Evolutionary conservation across 2,329 filamentous ascomycete species (phyloP).

Genomic region (Colletotrichum tropicale): DNA sequence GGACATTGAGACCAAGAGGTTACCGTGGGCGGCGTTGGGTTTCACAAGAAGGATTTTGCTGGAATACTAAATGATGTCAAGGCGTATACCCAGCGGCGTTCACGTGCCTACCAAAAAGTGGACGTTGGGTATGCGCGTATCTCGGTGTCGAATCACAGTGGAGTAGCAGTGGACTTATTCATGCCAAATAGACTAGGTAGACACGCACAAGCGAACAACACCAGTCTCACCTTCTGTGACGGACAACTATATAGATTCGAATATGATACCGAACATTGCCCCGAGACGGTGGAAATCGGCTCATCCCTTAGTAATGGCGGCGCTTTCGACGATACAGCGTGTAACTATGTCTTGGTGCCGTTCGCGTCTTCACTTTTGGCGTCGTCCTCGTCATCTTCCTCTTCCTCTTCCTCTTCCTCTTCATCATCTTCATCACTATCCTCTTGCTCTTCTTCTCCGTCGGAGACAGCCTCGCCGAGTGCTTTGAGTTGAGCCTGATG

Average conservation of each 20-base stretch:
- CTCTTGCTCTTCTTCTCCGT: constrained; percentile 73
- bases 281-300: not conserved
- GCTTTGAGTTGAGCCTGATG: constrained; percentile 62
- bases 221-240: not conserved
- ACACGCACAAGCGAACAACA: not conserved
- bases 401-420: constrained; percentile 48
- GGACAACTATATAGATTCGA: not conserved
- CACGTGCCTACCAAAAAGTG: not conserved
- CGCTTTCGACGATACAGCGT: not conserved
- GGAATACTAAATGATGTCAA: not conserved
- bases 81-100: not conserved
- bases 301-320: not conserved
- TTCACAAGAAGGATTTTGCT: not conserved
- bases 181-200: not conserved
- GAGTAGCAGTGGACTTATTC: not conserved
- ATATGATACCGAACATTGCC: not conserved
- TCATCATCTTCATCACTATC: constrained; percentile 62
- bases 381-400: constrained; percentile 35
- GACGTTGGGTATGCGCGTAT: not conserved
- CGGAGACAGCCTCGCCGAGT: constrained; percentile 74
- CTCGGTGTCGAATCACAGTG: not conserved
- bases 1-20: not conserved
- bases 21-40: not conserved
- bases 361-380: constrained; percentile 13
- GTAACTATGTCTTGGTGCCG: not conserved